Conservation (phyloP, 805 yeast genomes). For the Wickerhamomyces bovis region DNA sequence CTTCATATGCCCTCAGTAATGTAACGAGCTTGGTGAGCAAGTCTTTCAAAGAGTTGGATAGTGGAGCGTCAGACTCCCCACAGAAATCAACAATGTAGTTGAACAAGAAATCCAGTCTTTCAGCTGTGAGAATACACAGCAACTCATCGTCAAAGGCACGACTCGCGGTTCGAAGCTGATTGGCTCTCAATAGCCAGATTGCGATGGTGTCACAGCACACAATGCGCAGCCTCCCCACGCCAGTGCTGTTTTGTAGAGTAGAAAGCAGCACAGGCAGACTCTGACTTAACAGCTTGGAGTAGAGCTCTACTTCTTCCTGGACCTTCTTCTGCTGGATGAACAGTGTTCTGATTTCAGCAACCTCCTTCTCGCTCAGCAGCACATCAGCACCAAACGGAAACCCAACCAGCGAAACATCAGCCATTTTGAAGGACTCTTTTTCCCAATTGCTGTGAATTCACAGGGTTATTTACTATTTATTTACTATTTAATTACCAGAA, state of each 20-base stretch:
- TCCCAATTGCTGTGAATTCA: too few species aligned
- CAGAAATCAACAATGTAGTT: conserved; percentile 60
- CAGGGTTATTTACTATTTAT: too few species aligned
- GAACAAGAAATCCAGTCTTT: conserved; percentile 31
- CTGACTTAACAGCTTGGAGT: conserved; percentile 9
- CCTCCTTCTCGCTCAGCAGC: background rate
- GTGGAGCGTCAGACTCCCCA: conserved; percentile 64
- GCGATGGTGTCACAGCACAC: conserved; percentile 53
- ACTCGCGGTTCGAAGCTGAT: conserved; percentile 30
- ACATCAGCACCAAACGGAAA: background rate
- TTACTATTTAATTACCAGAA: too few species aligned
- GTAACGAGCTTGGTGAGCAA: conserved; percentile 48
- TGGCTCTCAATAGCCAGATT: conserved; percentile 56
- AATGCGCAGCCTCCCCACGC: conserved; percentile 33
- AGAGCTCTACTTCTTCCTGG: conserved; percentile 5
- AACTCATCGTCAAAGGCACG: conserved; percentile 7
- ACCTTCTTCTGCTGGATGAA: conserved; percentile 15
- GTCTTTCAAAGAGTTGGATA: conserved; percentile 62
- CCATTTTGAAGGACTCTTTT: background rate
- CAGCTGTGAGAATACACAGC: conserved; percentile 11
- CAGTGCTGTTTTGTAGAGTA: conserved; percentile 28
- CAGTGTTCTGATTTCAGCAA: background rate
- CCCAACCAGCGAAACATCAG: background rate
- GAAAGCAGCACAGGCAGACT: conserved; percentile 26
- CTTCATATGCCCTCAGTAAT: conserved; percentile 26